Conservation (phyloP, 768 basidiomycete species). For the Leccinum obscurum region DNA sequence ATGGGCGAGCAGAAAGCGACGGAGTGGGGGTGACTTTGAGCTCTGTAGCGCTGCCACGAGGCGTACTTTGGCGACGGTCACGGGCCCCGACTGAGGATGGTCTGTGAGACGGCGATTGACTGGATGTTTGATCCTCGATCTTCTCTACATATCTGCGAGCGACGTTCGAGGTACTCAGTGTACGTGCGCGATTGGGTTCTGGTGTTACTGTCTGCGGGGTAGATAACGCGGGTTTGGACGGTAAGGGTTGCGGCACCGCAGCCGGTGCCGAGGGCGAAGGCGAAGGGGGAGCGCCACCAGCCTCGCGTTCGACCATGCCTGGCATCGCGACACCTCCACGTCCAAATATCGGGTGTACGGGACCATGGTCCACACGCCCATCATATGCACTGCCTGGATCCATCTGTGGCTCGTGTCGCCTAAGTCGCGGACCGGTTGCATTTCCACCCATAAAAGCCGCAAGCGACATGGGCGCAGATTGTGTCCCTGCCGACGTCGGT, state of each 20-base stretch:
- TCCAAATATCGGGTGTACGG: slow-evolving; percentile 77
- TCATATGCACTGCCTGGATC: slow-evolving; percentile 69
- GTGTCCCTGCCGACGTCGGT: slow-evolving; percentile 16
- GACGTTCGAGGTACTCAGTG: slow-evolving; percentile 37
- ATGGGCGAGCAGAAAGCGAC: slow-evolving; percentile 11
- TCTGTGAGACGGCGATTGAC: slow-evolving; percentile 33
- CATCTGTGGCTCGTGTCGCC: slow-evolving; percentile 68
- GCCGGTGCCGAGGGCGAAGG: slow-evolving; percentile 10
- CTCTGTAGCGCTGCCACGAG: slow-evolving; percentile 27
- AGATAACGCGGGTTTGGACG: not conserved
- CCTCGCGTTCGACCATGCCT: slow-evolving; percentile 48
- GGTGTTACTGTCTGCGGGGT: slow-evolving; percentile 10
- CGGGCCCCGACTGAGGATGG: slow-evolving; percentile 32
- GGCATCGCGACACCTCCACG: slow-evolving; percentile 75
- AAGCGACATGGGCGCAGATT: slow-evolving; percentile 60
- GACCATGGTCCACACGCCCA: slow-evolving; percentile 50
- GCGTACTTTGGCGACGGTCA: slow-evolving; percentile 54
- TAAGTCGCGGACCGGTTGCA: slow-evolving; percentile 73
- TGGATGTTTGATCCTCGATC: slow-evolving; percentile 38
- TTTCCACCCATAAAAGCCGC: slow-evolving; percentile 82
- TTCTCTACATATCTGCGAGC: slow-evolving; percentile 39
- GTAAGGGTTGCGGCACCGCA: slow-evolving; percentile 4
- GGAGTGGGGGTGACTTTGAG: slow-evolving; percentile 19
- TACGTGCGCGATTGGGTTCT: slow-evolving; percentile 29
- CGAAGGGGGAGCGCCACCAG: slow-evolving; percentile 2